Conservation (phyloP, 768 basidiomycete species). For the Roridomyces roridus region DNA sequence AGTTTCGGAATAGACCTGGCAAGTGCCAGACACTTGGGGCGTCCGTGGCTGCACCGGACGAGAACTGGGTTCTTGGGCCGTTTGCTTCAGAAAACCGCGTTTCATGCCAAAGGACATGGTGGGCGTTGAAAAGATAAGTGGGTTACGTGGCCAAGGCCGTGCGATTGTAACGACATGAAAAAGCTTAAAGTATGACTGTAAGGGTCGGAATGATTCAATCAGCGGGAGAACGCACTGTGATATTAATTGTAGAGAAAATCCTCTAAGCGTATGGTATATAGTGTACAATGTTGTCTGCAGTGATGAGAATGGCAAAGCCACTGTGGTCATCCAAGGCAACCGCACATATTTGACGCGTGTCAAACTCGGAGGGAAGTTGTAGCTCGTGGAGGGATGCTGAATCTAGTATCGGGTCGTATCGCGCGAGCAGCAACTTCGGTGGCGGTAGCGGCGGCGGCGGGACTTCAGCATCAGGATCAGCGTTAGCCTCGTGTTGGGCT, state of each 20-base stretch:
- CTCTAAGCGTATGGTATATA: conserved; percentile 17
- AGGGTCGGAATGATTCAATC: conserved; percentile 3
- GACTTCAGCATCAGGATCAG: too few species aligned
- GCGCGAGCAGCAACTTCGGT: conserved; percentile 18
- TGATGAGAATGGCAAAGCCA: conserved; percentile 14
- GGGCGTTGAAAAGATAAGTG: not conserved
- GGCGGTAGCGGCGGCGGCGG: not conserved
- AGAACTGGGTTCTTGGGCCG: not conserved
- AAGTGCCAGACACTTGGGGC: too few species aligned
- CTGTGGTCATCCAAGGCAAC: conserved; percentile 20
- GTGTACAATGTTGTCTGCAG: not conserved
- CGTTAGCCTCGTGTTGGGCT: too few species aligned
- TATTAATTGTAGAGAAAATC: not conserved
- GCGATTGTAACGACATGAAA: not conserved
- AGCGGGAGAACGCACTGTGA: not conserved
- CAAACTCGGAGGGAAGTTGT: not conserved
- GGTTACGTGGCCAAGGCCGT: not conserved
- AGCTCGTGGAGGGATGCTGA: conserved; percentile 16
- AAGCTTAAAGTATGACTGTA: not conserved
- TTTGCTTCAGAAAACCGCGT: conserved; percentile 14
- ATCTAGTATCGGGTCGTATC: conserved; percentile 4
- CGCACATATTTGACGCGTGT: conserved; percentile 3
- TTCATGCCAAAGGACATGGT: conserved; percentile 7
- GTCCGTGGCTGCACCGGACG: too few species aligned
- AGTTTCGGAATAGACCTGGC: not conserved